Base-by-base conservation (phyloP, 768 basidiomycete species). In the Pleurotus salmoneostramineus region DNA sequence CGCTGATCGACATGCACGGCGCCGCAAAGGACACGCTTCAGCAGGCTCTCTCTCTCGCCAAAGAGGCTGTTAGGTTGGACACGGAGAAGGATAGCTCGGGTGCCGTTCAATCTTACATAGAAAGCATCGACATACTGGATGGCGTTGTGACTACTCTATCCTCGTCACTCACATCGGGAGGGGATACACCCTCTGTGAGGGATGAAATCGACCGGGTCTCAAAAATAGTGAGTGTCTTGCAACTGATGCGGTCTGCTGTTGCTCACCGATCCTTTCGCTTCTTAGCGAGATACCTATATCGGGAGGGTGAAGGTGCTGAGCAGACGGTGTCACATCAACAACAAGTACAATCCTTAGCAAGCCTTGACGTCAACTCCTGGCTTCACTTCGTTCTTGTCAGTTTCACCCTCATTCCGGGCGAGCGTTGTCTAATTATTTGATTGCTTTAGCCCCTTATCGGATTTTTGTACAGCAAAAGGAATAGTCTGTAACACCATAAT, bases 51-150 rank as follows among this genome's bases (percentile, higher is more conserved):
- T 46, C 32, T 14, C n/a, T 48, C 44, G 56, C 56, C 8, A 14
- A 34, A 37, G 56, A 56, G 31, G 56, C 56, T 31, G 56, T 56
- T n/a, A 46, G 36, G 11, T 34, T 56, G 12, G 56, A 56, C 27
- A 56, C 43, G 14, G 32, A 32, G 5, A 56, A 56, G 42, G 56
- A 56, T 27, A 34, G 44, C 34, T 45, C 31, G 15, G 46, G 46
- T 21, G 56, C 56, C n/a, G 56, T 56, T 21, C 56, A 33, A n/a
- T 43, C 56, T 11, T 56, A 56, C 45, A 48, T 46, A 32, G 35
- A 56, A 6, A 56, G 56, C 36, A 56, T 56, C 17, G 21, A 33
- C 27, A 46, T 42, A 11, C 33, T 56, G 56, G 56, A 56, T 15
- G 34, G 14, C 10, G 56, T 56, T 3, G 21, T 56, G 27, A 14